phyloP scores from a whole-genome alignment of 1,284 basidiomycete species.

The Singerocomus rubriflavus region DNA sequence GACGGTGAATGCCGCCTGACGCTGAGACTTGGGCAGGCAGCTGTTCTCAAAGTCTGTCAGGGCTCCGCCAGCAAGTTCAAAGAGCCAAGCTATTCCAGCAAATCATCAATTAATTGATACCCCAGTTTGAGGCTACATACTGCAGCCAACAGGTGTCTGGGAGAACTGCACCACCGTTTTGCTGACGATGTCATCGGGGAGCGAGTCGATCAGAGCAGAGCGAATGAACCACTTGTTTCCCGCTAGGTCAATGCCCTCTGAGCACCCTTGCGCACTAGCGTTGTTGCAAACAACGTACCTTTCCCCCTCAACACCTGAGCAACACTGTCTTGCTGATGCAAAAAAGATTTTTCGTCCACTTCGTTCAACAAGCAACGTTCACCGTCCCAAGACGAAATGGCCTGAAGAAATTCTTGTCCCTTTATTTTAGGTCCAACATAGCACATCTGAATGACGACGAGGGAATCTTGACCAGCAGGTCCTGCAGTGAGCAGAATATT shows the following conservation, averaged over 20 bases:
- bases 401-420: slow-evolving; percentile 76
- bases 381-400: slow-evolving; percentile 85
- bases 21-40: slow-evolving; percentile 73
- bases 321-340: slow-evolving; percentile 86
- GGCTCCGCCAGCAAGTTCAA: slow-evolving; percentile 84
- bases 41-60: slow-evolving; percentile 69
- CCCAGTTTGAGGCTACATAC: slow-evolving; percentile 45
- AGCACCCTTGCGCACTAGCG: background rate
- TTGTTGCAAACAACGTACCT: slow-evolving; percentile 38
- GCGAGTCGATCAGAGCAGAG: slow-evolving; percentile 70
- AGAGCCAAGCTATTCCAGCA: slow-evolving; percentile 70
- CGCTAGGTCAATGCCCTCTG: slow-evolving; percentile 36
- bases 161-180: slow-evolving; percentile 79
- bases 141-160: slow-evolving; percentile 81
- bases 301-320: slow-evolving; percentile 85
- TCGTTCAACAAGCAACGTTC: slow-evolving; percentile 81
- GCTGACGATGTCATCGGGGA: slow-evolving; percentile 84
- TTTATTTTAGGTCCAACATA: slow-evolving; percentile 73
- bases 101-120: background rate
- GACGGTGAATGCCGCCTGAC: slow-evolving; percentile 75
- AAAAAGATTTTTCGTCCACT: slow-evolving; percentile 83
- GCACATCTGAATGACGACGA: slow-evolving; percentile 89
- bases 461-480: slow-evolving; percentile 73
- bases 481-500: slow-evolving; percentile 89
- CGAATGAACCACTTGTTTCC: slow-evolving; percentile 90